These are phyloP conservation scores for Schizosaccharomyces cryophilus DNA, from an alignment of 805 yeast species.

Conservation along the genomic window DNA sequence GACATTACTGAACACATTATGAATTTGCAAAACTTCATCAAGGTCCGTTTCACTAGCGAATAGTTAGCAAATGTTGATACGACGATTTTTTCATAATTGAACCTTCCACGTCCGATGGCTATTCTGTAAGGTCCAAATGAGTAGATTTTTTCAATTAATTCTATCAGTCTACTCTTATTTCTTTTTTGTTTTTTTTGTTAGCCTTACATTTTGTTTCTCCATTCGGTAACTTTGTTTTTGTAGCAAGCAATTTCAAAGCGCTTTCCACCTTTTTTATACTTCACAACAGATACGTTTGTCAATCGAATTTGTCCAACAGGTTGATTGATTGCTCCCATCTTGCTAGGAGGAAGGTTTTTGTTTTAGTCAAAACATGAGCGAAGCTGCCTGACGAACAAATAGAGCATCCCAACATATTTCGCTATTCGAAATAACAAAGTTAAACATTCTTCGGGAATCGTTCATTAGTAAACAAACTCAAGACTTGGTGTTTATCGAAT, in stretches of 20 bases:
- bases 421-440: no score
- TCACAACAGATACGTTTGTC: conserved; percentile 81
- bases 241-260: conserved; percentile 93
- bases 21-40: conserved; percentile 88
- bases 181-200: background rate
- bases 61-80: background rate
- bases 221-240: conserved; percentile 90
- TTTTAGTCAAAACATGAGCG: background rate
- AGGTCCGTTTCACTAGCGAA: conserved; percentile 47
- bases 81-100: background rate
- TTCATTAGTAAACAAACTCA: no score
- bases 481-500: no score
- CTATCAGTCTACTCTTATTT: no score
- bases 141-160: no score
- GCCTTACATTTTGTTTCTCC: conserved; percentile 47
- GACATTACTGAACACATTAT: conserved; percentile 78
- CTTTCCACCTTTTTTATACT: conserved; percentile 65
- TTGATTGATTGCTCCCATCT: conserved; percentile 39
- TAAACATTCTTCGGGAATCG: no score
- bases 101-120: no score
- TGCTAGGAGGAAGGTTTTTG: conserved; percentile 6
- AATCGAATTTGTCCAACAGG: conserved; percentile 72
- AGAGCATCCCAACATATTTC: no score
- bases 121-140: no score
- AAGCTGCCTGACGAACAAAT: background rate